Evolutionary conservation across 495 filamentous ascomycete genomes (phyloP).

Genomic region (Penicillium bovifimosum): DNA sequence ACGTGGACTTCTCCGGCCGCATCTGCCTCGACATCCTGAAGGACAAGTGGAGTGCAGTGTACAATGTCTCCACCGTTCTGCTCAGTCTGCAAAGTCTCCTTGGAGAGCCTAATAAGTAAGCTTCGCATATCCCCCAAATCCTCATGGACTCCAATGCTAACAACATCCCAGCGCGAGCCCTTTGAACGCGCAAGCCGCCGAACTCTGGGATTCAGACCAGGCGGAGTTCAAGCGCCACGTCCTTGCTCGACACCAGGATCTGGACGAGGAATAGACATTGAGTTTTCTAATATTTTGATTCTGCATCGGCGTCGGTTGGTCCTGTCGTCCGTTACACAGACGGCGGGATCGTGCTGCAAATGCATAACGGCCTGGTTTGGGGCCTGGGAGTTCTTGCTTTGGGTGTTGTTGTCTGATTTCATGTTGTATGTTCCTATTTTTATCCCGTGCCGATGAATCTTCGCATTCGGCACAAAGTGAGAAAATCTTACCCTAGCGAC

Average conservation of each 20-base stretch:
- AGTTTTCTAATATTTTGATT: conserved; percentile 11
- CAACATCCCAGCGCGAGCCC: conserved; percentile 66
- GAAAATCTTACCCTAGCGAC: background rate
- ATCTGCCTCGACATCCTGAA: conserved; percentile 97
- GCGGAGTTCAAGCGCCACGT: conserved; percentile 78
- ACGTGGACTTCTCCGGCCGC: conserved; percentile 85
- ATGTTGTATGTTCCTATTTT: conserved; percentile 8
- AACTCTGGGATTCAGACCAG: conserved; percentile 89
- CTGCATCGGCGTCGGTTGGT: conserved; percentile 17
- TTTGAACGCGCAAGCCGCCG: conserved; percentile 91
- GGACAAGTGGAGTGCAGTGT: conserved; percentile 95
- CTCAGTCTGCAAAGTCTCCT: conserved; percentile 92
- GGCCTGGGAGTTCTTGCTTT: conserved; percentile 28
- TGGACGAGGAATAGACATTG: conserved; percentile 46
- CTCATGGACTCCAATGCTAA: conserved; percentile 6
- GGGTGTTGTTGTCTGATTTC: conserved; percentile 5
- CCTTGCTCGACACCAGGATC: conserved; percentile 57
- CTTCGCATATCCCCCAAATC: conserved; percentile 9
- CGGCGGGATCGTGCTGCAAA: conserved; percentile 12
- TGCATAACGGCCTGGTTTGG: conserved; percentile 27
- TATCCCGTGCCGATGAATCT: background rate
- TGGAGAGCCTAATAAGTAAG: conserved; percentile 96
- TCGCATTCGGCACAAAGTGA: conserved; percentile 13
- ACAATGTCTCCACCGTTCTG: conserved; percentile 89
- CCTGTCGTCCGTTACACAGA: conserved; percentile 1